Percentiles rank a stretch among this genome's conserved stretches.
These are phyloP conservation scores for Martiniozyma abietophila DNA, from an alignment of 805 yeast genomes.

Conservation along the genomic window DNA sequence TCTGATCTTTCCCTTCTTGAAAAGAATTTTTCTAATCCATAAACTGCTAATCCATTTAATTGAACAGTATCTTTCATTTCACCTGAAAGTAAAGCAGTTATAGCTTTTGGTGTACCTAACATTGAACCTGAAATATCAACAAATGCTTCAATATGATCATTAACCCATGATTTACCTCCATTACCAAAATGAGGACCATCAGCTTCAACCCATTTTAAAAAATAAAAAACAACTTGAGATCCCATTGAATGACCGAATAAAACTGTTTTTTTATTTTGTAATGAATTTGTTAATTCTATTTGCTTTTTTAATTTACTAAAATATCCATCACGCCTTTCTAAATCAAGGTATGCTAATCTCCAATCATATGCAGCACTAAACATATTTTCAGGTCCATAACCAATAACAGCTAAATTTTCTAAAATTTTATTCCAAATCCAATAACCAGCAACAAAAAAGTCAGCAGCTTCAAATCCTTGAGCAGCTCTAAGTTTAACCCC, in stretches of 20 bases:
- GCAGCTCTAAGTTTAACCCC: slow-evolving; percentile 77
- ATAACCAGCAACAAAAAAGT: slow-evolving; percentile 92
- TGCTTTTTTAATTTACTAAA: slow-evolving; percentile 66
- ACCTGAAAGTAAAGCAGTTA: slow-evolving; percentile 88
- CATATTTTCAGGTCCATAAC: slow-evolving; percentile 90
- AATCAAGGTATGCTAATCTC: slow-evolving; percentile 84
- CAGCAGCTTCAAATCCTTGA: slow-evolving; percentile 95
- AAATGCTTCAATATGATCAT: slow-evolving; percentile 69
- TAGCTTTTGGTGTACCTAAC: slow-evolving; percentile 90
- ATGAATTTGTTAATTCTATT: slow-evolving; percentile 50
- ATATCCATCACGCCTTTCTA: slow-evolving; percentile 81
- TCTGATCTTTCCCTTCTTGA: slow-evolving; percentile 83
- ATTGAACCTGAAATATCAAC: slow-evolving; percentile 86
- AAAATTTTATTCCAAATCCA: slow-evolving; percentile 98
- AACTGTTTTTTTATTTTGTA: slow-evolving; percentile 59
- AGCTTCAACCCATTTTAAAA: slow-evolving; percentile 96
- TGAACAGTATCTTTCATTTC: slow-evolving; percentile 98
- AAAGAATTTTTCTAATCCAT: slow-evolving; percentile 90
- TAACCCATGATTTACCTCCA: slow-evolving; percentile 88
- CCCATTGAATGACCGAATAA: slow-evolving; percentile 96
- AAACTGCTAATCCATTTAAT: slow-evolving; percentile 83
- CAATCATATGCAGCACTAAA: slow-evolving; percentile 90
- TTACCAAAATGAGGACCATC: slow-evolving; percentile 71
- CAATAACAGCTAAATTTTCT: slow-evolving; percentile 90
- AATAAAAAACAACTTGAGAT: slow-evolving; percentile 77